phyloP scores from a whole-genome alignment of 192 early-diverging fungal species.

The Lunasporangiospora selenospora region DNA sequence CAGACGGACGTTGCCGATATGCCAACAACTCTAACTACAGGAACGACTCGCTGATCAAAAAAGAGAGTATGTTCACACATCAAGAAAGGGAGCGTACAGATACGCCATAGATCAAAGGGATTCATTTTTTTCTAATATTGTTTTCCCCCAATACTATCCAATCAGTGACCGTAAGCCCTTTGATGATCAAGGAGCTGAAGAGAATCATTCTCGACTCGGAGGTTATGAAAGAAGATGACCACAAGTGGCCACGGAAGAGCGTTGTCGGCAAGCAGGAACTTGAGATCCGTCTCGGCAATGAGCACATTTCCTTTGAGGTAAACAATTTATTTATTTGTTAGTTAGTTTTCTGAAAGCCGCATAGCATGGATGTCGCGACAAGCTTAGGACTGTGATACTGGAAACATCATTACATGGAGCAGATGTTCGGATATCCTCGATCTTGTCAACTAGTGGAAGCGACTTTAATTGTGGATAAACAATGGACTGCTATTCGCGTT shows the following conservation, averaged over 20 bases:
- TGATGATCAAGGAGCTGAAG: constrained; percentile 87
- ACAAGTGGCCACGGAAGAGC: constrained; percentile 90
- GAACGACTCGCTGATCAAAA: constrained; percentile 95
- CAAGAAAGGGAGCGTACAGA: too few species aligned
- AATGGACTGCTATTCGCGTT: too few species aligned
- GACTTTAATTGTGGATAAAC: too few species aligned
- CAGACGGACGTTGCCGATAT: constrained; percentile 89
- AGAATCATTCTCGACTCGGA: constrained; percentile 89
- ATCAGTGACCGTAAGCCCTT: constrained; percentile 78
- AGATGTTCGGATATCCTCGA: too few species aligned
- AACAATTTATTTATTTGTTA: constrained; percentile 19
- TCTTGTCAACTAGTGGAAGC: too few species aligned
- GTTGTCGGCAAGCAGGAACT: constrained; percentile 93
- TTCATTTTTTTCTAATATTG: background rate
- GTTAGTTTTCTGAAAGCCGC: constrained; percentile 2
- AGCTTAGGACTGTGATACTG: too few species aligned
- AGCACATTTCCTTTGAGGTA: constrained; percentile 94
- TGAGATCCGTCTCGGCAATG: constrained; percentile 89
- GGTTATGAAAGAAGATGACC: constrained; percentile 94
- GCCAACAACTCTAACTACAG: constrained; percentile 99
- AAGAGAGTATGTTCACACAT: constrained; percentile 82
- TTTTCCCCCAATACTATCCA: background rate
- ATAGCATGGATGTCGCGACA: too few species aligned
- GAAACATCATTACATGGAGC: too few species aligned
- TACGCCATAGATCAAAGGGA: background rate